Evolutionary conservation across 768 basidiomycete species (phyloP), one percentile per base, ranked within the genome.

Genomic region (Naganishia randhawae): DNA sequence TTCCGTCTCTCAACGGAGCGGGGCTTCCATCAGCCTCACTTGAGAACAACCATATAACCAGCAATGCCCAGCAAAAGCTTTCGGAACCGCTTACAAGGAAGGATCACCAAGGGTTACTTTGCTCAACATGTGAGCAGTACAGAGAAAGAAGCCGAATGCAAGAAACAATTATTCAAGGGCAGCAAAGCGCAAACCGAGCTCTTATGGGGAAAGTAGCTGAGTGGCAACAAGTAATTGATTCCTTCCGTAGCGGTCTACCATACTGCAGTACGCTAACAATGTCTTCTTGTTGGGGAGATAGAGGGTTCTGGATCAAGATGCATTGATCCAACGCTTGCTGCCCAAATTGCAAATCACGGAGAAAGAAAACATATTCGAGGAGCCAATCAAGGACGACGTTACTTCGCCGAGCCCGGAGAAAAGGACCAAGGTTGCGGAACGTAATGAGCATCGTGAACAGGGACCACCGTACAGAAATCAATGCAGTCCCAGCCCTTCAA

Each of bases 161-260:
- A 64, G 77, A 79, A 57, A 77, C 73, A 69, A 74, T 77, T 14
- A 71, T 79, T 29, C 73, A 76, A 50, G 73, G 71, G 16, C 74
- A 76, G 55, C 71, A 77, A 67, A 70, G 50, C 22, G 70, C 77
- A 29, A 78, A 77, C 22, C 72, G 74, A 14, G 76, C 76, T 32
- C 73, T 78, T 61, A 52, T 73, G 65, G 74, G 71, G 62, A 78
- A 79, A 69, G 74, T 79, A 29, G 67, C 69, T 54, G 63, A 69
- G 16, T 79, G 78, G 78, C 68, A 71, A 27, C 70, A 69, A 50
- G 78, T 79, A 67, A 71, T 73, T 73, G 11, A 1, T 22, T 48
- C 11, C 45, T 22, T 22, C 31, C 16, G 13, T 45, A 19, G 9
- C 16, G 14, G 45, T 17, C 29, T 16, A 10, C 17, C 22, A n/a